phyloP scores from a whole-genome alignment of 2,329 filamentous ascomycete species.

The Hymenoscyphus infarciens region DNA sequence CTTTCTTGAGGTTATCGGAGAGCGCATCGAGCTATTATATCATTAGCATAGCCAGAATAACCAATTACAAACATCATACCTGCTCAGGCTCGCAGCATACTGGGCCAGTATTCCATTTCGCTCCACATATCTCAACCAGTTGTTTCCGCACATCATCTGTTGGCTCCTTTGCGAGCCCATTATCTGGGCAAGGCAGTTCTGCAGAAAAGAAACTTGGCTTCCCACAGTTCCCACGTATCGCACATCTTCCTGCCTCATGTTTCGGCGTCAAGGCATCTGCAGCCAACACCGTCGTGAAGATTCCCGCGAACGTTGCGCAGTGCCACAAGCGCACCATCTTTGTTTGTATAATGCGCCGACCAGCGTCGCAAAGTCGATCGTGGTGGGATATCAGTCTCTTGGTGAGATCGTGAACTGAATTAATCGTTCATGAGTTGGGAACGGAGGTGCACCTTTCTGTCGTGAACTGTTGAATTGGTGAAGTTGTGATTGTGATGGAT shows the following conservation, averaged over 20 bases:
- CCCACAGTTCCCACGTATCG: slow-evolving; percentile 87
- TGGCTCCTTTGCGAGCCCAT: slow-evolving; percentile 73
- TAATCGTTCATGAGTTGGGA: background rate
- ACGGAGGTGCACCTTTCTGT: background rate
- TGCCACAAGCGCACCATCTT: slow-evolving; percentile 25
- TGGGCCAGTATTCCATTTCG: slow-evolving; percentile 77
- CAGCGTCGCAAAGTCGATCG: slow-evolving; percentile 17
- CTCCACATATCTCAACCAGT: slow-evolving; percentile 80
- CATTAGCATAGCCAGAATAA: slow-evolving; percentile 5
- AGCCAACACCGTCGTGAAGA: slow-evolving; percentile 23
- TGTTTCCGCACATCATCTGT: slow-evolving; percentile 68
- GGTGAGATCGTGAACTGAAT: background rate
- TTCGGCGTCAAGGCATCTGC: slow-evolving; percentile 43
- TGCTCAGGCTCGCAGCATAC: slow-evolving; percentile 84
- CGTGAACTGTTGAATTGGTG: background rate
- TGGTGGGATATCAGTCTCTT: background rate
- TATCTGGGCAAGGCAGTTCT: slow-evolving; percentile 88
- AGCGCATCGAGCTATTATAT: slow-evolving; percentile 66
- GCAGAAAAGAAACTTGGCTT: slow-evolving; percentile 87
- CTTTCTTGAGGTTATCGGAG: slow-evolving; percentile 79
- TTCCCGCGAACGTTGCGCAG: slow-evolving; percentile 20
- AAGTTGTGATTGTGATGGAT: background rate
- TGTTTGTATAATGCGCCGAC: slow-evolving; percentile 17
- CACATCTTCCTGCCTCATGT: slow-evolving; percentile 85
- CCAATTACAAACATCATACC: slow-evolving; percentile 41